Percentiles rank a stretch among this genome's conserved stretches.
phyloP scores from a whole-genome alignment of 2,329 filamentous ascomycete species.

The Pseudocercospora cruenta region DNA sequence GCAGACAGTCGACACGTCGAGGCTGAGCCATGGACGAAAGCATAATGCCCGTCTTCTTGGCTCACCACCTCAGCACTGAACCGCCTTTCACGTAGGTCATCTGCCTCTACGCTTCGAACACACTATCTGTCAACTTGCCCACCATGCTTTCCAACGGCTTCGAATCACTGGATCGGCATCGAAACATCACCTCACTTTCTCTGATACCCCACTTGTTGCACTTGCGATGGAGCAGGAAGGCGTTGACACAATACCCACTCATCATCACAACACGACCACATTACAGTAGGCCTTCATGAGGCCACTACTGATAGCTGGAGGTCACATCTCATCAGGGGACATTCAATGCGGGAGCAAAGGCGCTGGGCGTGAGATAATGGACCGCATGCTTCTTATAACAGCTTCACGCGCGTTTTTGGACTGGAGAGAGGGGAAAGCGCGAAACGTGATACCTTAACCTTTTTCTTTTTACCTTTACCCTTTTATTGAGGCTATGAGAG shows the following conservation, averaged over 20 bases:
- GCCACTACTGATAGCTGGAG: not conserved
- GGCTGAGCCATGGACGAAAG: conserved; percentile 3
- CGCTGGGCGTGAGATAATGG: conserved; percentile 9
- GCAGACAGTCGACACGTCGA: conserved; percentile 11
- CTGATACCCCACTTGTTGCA: conserved; percentile 23
- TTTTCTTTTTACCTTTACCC: not conserved
- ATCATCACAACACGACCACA: not conserved
- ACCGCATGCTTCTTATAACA: conserved; percentile 6
- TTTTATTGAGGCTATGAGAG: not conserved
- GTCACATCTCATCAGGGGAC: not conserved
- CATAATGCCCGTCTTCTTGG: not conserved
- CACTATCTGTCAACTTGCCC: not conserved
- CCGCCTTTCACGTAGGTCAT: not conserved
- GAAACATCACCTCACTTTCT: conserved; percentile 5
- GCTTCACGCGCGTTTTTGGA: not conserved
- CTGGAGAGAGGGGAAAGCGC: not conserved
- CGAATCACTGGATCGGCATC: not conserved
- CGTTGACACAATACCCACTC: conserved; percentile 12
- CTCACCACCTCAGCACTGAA: not conserved
- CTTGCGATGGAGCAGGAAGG: conserved; percentile 15
- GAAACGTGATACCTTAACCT: not conserved
- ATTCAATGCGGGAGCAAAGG: conserved; percentile 10
- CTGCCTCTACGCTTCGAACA: not conserved
- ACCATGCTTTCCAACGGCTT: not conserved
- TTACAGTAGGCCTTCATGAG: not conserved